Base-by-base conservation (phyloP, 176 grass and related monocot genomes). In the Cenchrus americanus region DNA sequence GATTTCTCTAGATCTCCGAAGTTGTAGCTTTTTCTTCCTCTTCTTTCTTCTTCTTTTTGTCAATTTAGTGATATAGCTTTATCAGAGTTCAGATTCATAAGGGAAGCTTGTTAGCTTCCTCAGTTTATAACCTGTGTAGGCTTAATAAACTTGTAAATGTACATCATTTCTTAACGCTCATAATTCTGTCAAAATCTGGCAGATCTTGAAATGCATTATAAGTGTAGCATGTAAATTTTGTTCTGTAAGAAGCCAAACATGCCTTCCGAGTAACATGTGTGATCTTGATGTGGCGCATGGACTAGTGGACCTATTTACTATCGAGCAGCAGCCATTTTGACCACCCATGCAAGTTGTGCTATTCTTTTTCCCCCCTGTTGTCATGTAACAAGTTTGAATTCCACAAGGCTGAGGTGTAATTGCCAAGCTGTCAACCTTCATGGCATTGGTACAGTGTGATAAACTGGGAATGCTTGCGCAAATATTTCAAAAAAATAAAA, bases 41-140 rank as follows among this genome's bases (percentile, higher is more conserved):
- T 86, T 71, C 77, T 82, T 62, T 37, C 34, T 37, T 85, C 24
- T 40, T 78, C 66, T 86, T 71, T 81, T 82, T 62, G 71, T 8
- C n/a, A 79, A 66, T 79, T 53, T 53, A 78, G n/a, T 68, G 67
- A 46, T 83, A 54, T 85, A 89, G 69, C 13, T 86, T 86, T 3
- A 10, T 74, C 67, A 68, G 27, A 69, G 10, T 52, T 86, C 67
- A 79, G 50, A 54, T 57, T 53, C 74, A 37, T 63, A 46, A 53
- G 26, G 48, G 52, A 86, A 53, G 17, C 61, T 49, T 12, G n/a
- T 72, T 40, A 12, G 72, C 65, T 59, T 10, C 60, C 70, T 51
- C 13, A 22, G 21, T 62, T 71, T 42, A 76, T 68, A 53, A 60
- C 42, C 30, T 68, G 41, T 83, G 41, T 66, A 78, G 73, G 14